phyloP scores from a whole-genome alignment of 495 filamentous ascomycete species.

The Hypoxylon trugodes region DNA sequence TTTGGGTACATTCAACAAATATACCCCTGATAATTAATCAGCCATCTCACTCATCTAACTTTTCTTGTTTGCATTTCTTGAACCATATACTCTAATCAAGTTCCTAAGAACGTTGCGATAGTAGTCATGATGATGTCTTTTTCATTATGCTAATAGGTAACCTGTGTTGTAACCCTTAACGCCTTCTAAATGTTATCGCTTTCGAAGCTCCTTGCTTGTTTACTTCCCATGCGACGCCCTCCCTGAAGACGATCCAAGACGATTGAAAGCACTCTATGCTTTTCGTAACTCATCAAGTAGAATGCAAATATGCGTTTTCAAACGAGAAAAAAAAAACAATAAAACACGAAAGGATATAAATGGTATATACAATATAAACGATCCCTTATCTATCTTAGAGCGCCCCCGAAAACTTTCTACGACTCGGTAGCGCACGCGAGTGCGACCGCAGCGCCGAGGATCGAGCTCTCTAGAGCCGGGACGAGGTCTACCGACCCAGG shows the following conservation, averaged over 20 bases:
- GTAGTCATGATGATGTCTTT: constrained; percentile 19
- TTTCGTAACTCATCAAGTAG: background rate
- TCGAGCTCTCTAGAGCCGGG: constrained; percentile 66
- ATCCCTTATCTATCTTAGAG: constrained; percentile 4
- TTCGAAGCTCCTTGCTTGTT: constrained; percentile 16
- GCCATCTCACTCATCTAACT: too few species aligned
- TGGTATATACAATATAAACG: constrained; percentile 20
- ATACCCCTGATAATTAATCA: too few species aligned
- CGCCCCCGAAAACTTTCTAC: background rate
- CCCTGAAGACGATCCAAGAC: background rate
- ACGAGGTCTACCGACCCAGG: constrained; percentile 59
- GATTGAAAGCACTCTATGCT: constrained; percentile 17
- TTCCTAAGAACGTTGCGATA: too few species aligned
- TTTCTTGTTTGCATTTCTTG: too few species aligned
- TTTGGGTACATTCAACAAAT: too few species aligned
- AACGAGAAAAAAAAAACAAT: background rate
- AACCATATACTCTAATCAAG: too few species aligned
- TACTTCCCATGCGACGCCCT: constrained; percentile 4
- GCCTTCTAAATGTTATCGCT: constrained; percentile 20
- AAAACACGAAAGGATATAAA: background rate
- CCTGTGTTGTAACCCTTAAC: constrained; percentile 23
- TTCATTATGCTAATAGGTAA: constrained; percentile 19
- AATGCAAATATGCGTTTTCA: constrained; percentile 11
- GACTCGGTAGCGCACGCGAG: constrained; percentile 52
- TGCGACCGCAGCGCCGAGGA: constrained; percentile 70